Conservation (phyloP, 148 eudicot species). For the Rhododendron griersonianum region DNA sequence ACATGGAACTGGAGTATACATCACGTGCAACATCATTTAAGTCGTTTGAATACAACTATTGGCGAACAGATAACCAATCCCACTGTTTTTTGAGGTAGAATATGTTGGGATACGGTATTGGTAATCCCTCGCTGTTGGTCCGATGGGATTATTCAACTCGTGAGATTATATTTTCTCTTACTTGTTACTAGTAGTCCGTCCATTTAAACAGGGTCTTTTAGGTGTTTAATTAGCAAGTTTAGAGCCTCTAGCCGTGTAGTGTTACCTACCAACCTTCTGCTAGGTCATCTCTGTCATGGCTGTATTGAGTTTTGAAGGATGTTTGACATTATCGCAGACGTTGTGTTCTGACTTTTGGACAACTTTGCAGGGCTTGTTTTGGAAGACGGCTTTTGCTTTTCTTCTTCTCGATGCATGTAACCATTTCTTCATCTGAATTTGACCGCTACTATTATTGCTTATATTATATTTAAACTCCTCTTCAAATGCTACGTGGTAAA, state of each 20-base stretch:
- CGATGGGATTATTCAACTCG: background rate
- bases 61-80: background rate
- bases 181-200: background rate
- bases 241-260: background rate
- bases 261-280: background rate
- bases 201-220: background rate
- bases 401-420: conserved; percentile 64
- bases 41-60: background rate
- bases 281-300: background rate
- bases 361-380: conserved; percentile 44
- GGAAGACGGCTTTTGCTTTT: conserved; percentile 42
- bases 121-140: background rate
- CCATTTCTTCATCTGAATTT: conserved; percentile 14
- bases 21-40: background rate
- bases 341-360: background rate
- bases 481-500: conserved; percentile 10
- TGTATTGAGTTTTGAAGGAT: background rate
- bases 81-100: background rate
- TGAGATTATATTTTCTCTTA: background rate
- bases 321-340: background rate
- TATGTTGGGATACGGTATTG: background rate
- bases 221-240: background rate
- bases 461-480: background rate
- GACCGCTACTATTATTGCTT: background rate
- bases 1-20: background rate